Evolutionary conservation across 192 early-diverging fungal species (phyloP).

Genomic region (Rhizoclosmatium globosum): DNA sequence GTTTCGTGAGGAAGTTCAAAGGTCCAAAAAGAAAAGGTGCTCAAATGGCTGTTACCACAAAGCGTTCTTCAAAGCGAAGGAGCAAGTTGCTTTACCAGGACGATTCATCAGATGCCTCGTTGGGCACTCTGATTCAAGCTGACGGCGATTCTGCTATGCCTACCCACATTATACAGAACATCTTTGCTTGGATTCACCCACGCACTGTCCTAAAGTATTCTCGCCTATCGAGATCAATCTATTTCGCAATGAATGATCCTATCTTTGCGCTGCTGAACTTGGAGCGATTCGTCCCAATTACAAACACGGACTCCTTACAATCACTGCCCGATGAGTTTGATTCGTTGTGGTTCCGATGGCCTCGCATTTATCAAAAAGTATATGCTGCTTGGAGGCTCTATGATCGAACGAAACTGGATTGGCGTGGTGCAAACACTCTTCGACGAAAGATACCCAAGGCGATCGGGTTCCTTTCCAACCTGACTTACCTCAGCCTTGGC

Average conservation of each 20-base stretch:
- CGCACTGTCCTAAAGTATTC: conserved; percentile 4
- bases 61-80: background rate
- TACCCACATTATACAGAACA: background rate
- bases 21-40: conserved; percentile 1
- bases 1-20: background rate
- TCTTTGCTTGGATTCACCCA: conserved; percentile 33
- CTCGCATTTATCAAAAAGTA: background rate
- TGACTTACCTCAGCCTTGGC: conserved; percentile 10
- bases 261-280: conserved; percentile 23
- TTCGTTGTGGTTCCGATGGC: conserved; percentile 15
- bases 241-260: background rate
- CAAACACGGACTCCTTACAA: background rate
- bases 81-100: background rate
- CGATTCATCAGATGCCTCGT: background rate
- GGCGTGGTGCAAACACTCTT: conserved; percentile 6
- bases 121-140: background rate
- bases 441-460: conserved; percentile 1
- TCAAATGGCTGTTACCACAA: background rate
- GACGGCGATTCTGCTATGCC: background rate
- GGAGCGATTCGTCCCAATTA: background rate
- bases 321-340: conserved; percentile 13
- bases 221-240: background rate
- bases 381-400: conserved; percentile 2
- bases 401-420: background rate
- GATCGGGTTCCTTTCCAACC: background rate